These are phyloP conservation scores for Phytopythium montanum DNA, from an alignment of 352 stramenopile species.

Conservation along the genomic window DNA sequence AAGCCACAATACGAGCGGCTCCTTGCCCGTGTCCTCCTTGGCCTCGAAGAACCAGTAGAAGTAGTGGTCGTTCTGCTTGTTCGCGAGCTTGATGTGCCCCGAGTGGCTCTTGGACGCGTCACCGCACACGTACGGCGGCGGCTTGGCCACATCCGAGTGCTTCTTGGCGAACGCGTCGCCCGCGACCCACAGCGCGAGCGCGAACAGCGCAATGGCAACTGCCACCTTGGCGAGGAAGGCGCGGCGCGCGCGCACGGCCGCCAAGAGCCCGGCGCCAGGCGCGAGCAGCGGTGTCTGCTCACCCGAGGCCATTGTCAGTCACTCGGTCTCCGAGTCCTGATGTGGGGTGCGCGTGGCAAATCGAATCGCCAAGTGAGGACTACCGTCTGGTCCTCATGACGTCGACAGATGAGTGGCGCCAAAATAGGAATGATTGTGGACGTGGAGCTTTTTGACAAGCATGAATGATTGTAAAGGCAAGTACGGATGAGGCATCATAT, in stretches of 20 bases:
- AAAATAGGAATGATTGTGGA: neutral
- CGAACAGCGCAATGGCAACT: slow-evolving; percentile 11
- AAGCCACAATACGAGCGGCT: slow-evolving; percentile 74
- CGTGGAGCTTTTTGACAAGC: neutral
- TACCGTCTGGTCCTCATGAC: neutral
- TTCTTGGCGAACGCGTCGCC: slow-evolving; percentile 6
- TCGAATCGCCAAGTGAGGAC: neutral
- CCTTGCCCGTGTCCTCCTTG: slow-evolving; percentile 31
- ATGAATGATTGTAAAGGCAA: neutral
- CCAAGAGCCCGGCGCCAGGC: neutral
- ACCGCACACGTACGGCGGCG: slow-evolving; percentile 1
- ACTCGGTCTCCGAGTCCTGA: neutral
- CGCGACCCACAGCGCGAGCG: slow-evolving; percentile 18
- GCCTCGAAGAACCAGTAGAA: slow-evolving; percentile 66
- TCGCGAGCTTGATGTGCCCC: slow-evolving; percentile 40
- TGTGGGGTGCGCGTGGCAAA: neutral
- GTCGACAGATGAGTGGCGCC: neutral
- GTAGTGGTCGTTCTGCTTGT: slow-evolving; percentile 41
- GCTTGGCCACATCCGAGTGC: neutral
- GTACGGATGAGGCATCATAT: neutral
- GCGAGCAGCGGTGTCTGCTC: slow-evolving; percentile 21
- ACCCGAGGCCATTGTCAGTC: slow-evolving; percentile 7
- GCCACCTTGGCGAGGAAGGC: slow-evolving; percentile 14
- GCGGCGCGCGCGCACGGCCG: slow-evolving; percentile 8
- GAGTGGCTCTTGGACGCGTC: slow-evolving; percentile 38